Conservation (phyloP, 768 basidiomycete genomes). For the Saitozyma podzolica region DNA sequence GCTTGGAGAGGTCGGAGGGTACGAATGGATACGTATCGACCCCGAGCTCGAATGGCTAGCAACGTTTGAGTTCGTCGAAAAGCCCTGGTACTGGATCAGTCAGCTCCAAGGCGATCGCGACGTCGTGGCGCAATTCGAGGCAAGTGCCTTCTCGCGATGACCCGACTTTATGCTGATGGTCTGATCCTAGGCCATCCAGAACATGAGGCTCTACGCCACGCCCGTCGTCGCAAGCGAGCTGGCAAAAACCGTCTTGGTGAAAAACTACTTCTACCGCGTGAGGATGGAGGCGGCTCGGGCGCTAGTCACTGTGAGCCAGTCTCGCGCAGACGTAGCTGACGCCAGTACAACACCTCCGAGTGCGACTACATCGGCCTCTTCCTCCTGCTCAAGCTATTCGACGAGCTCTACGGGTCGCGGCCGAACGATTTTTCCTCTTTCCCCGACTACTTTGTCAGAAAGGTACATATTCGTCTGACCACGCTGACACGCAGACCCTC, state of each 20-base stretch:
- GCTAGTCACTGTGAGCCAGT: slow-evolving; percentile 65
- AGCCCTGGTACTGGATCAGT: slow-evolving; percentile 96
- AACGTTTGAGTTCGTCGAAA: slow-evolving; percentile 69
- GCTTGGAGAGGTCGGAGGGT: slow-evolving; percentile 78
- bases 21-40: slow-evolving; percentile 99
- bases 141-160: slow-evolving; percentile 52
- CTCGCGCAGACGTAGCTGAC: slow-evolving; percentile 7
- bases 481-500: slow-evolving; percentile 56
- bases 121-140: slow-evolving; percentile 96
- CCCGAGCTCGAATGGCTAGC: slow-evolving; percentile 99
- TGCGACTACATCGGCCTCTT: slow-evolving; percentile 89
- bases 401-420: slow-evolving; percentile 56
- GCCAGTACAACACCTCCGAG: slow-evolving; percentile 76
- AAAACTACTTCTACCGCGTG: slow-evolving; percentile 93
- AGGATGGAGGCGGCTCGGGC: slow-evolving; percentile 91
- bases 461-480: slow-evolving; percentile 56
- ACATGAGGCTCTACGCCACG: slow-evolving; percentile 59
- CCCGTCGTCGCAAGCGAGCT: slow-evolving; percentile 63
- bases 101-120: slow-evolving; percentile 94
- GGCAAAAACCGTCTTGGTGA: slow-evolving; percentile 88
- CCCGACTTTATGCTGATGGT: slow-evolving; percentile 8
- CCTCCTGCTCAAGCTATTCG: slow-evolving; percentile 91
- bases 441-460: slow-evolving; percentile 89
- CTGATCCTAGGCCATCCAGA: slow-evolving; percentile 73
- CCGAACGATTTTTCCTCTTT: slow-evolving; percentile 93